phyloP scores from a whole-genome alignment of 2,329 filamentous ascomycete genomes.

The Chaetomium globosum region DNA sequence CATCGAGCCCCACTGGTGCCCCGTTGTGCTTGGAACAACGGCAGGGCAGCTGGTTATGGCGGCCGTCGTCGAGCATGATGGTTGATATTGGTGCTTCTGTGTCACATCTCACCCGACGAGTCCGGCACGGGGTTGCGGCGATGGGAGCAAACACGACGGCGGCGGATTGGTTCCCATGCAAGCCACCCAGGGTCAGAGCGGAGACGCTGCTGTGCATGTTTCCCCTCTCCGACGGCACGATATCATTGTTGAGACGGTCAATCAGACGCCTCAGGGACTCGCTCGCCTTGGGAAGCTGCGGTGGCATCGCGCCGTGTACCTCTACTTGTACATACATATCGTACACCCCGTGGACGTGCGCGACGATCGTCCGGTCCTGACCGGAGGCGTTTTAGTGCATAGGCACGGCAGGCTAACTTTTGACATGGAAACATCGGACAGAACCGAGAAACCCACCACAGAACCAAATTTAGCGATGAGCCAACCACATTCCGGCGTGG shows the following conservation, averaged over 20 bases:
- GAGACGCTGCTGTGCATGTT: slow-evolving; percentile 7
- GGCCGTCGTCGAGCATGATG: slow-evolving; percentile 15
- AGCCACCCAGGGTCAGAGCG: slow-evolving; percentile 12
- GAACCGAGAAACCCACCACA: slow-evolving; percentile 12
- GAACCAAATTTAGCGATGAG: slow-evolving; percentile 1
- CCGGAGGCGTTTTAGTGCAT: slow-evolving; percentile 14
- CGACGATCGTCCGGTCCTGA: slow-evolving; percentile 9
- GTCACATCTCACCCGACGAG: slow-evolving; percentile 8
- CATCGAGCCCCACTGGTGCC: slow-evolving; percentile 1
- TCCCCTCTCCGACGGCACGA: neutral
- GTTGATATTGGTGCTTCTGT: slow-evolving; percentile 17
- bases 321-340: neutral
- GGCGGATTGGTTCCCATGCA: slow-evolving; percentile 13
- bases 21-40: neutral
- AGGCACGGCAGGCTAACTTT: neutral
- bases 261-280: slow-evolving; percentile 13
- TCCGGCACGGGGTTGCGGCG: neutral
- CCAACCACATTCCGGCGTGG: slow-evolving; percentile 12
- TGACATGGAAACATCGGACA: slow-evolving; percentile 10
- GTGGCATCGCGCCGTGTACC: neutral
- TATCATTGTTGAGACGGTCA: slow-evolving; percentile 12
- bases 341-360: neutral
- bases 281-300: neutral
- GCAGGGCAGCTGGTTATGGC: neutral
- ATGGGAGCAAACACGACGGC: neutral